A percentile compares a stretch with the other conserved stretches of the same genome.
These are phyloP conservation scores for Mycena olivaceomarginata DNA, from an alignment of 768 basidiomycete genomes.

Conservation along the genomic window DNA sequence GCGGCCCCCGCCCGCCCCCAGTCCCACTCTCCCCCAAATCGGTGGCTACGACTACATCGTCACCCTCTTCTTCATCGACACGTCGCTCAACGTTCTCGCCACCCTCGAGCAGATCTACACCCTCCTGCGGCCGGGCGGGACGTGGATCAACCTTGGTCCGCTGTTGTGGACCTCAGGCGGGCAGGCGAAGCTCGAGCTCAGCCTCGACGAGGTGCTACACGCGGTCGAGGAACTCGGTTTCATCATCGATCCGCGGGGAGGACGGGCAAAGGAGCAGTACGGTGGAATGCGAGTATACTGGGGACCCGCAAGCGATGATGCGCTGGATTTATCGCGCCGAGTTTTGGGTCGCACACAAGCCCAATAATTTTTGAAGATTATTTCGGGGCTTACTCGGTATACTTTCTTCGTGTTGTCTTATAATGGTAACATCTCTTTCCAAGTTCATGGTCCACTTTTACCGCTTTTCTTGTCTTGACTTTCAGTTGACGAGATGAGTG, in stretches of 20 bases:
- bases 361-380: slow-evolving; percentile 23
- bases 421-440: no score
- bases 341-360: slow-evolving; percentile 77
- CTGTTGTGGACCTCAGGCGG: slow-evolving; percentile 78
- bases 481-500: no score
- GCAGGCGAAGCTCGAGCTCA: slow-evolving; percentile 73
- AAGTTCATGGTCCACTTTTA: no score
- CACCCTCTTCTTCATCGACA: slow-evolving; percentile 82
- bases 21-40: slow-evolving; percentile 26
- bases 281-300: slow-evolving; percentile 81
- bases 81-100: slow-evolving; percentile 70
- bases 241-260: slow-evolving; percentile 54
- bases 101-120: slow-evolving; percentile 75
- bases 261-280: slow-evolving; percentile 57
- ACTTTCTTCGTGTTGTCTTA: no score
- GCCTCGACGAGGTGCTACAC: slow-evolving; percentile 76
- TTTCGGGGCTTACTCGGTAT: no score
- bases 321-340: slow-evolving; percentile 80
- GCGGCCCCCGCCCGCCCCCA: slow-evolving; percentile 45
- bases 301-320: slow-evolving; percentile 81
- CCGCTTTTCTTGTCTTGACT: no score
- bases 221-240: slow-evolving; percentile 77
- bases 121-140: slow-evolving; percentile 77
- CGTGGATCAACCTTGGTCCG: slow-evolving; percentile 85
- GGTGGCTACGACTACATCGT: slow-evolving; percentile 76